Percentiles rank a stretch among this genome's conserved stretches.
Evolutionary conservation across 495 filamentous ascomycete species (phyloP).

Genomic region (Patellaria atrata): DNA sequence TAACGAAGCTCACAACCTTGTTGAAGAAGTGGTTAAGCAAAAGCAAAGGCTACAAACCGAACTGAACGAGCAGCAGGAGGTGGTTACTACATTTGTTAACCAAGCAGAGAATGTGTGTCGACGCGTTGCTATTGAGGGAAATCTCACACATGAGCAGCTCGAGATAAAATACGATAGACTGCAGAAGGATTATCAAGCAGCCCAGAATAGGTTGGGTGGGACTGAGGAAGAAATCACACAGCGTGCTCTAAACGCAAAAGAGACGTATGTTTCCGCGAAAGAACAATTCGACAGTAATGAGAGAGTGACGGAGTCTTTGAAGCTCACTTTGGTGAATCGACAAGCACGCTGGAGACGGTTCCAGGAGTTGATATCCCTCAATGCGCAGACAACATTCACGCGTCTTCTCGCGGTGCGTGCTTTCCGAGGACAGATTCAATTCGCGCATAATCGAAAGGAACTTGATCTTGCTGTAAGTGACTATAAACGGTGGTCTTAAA

Average conservation of each 20-base stretch:
- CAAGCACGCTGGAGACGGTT: conserved; percentile 67
- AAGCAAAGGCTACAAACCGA: conserved; percentile 33
- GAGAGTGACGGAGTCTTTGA: conserved; percentile 26
- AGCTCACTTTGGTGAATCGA: conserved; percentile 51
- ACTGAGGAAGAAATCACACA: conserved; percentile 49
- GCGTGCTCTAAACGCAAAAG: conserved; percentile 31
- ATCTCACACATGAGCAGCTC: conserved; percentile 49
- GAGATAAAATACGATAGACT: conserved; percentile 50
- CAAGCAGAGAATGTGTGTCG: conserved; percentile 42
- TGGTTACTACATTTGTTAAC: conserved; percentile 39
- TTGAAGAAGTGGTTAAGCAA: conserved; percentile 36
- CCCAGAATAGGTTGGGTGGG: conserved; percentile 47
- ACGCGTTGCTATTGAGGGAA: conserved; percentile 51
- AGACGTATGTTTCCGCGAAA: conserved; percentile 31
- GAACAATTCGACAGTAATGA: conserved; percentile 30
- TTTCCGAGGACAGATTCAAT: conserved; percentile 66
- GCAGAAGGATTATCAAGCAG: conserved; percentile 37
- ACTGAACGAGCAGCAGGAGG: conserved; percentile 31
- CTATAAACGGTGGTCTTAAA: conserved; percentile 1
- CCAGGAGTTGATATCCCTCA: conserved; percentile 63
- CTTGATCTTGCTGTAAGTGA: conserved; percentile 57
- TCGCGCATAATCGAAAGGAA: conserved; percentile 57
- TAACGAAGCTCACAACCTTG: conserved; percentile 43
- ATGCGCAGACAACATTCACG: conserved; percentile 71
- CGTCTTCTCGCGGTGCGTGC: conserved; percentile 77